Conservation (phyloP, 768 basidiomycete genomes). For the Suillus fuscotomentosus region DNA sequence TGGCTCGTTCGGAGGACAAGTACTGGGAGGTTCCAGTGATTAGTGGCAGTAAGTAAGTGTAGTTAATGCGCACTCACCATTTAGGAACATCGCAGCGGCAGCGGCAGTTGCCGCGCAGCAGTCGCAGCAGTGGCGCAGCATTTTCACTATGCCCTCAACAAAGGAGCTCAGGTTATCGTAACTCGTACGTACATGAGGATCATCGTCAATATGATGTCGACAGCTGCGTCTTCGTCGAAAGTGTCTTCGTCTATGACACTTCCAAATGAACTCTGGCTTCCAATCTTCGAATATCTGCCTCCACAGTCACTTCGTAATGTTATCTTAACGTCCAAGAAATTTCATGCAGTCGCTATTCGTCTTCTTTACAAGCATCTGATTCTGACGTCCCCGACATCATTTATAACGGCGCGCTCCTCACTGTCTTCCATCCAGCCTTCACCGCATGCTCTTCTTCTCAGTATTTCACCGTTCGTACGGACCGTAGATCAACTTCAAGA, state of each 20-base stretch:
- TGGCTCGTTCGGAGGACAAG: too few species aligned
- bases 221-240: background rate
- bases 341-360: constrained; percentile 28
- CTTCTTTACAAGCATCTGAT: constrained; percentile 21
- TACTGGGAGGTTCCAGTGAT: too few species aligned
- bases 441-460: constrained; percentile 15
- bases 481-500: constrained; percentile 27
- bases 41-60: too few species aligned
- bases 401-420: constrained; percentile 3
- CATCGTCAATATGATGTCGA: background rate
- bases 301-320: constrained; percentile 30
- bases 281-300: constrained; percentile 33
- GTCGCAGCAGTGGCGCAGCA: too few species aligned
- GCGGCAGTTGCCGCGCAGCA: too few species aligned
- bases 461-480: constrained; percentile 5
- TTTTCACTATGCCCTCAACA: too few species aligned
- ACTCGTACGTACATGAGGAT: background rate
- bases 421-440: constrained; percentile 11
- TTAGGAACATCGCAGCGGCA: too few species aligned
- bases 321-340: constrained; percentile 27
- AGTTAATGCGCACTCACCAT: too few species aligned
- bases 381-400: constrained; percentile 30
- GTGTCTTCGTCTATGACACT: constrained; percentile 11
- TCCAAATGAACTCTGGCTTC: constrained; percentile 39
- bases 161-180: background rate